These are phyloP conservation scores for Clavispora carvajalis DNA, from an alignment of 805 yeast species.

Conservation along the genomic window DNA sequence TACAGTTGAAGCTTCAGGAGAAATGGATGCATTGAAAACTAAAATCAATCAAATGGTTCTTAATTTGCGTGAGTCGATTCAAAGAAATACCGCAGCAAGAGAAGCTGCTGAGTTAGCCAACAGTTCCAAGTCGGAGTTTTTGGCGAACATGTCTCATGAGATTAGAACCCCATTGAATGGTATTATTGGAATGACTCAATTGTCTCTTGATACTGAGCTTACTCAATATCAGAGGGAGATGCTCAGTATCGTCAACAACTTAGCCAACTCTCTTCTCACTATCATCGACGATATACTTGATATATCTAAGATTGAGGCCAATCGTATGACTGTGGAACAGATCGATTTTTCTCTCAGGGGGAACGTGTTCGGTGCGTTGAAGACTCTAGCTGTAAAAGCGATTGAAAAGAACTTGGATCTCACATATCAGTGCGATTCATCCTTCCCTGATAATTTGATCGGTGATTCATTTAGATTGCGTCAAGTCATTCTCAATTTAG, in stretches of 20 bases:
- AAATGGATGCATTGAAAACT: slow-evolving; percentile 70
- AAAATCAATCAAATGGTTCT: slow-evolving; percentile 59
- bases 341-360: slow-evolving; percentile 83
- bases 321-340: slow-evolving; percentile 87
- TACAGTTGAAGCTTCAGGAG: slow-evolving; percentile 89
- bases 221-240: slow-evolving; percentile 90
- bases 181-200: slow-evolving; percentile 88
- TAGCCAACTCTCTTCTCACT: slow-evolving; percentile 79
- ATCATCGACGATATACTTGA: slow-evolving; percentile 87
- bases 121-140: slow-evolving; percentile 81
- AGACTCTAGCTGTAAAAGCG: slow-evolving; percentile 85
- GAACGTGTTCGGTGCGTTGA: slow-evolving; percentile 84
- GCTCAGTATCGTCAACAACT: slow-evolving; percentile 82
- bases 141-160: slow-evolving; percentile 82
- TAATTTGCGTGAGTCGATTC: slow-evolving; percentile 81
- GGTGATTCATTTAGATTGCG: slow-evolving; percentile 88
- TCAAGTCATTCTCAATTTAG: slow-evolving; percentile 79
- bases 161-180: slow-evolving; percentile 92
- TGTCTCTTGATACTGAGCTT: slow-evolving; percentile 80
- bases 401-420: slow-evolving; percentile 79
- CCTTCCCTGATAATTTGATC: slow-evolving; percentile 80
- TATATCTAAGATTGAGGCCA: slow-evolving; percentile 90
- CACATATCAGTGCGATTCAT: slow-evolving; percentile 75
- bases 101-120: slow-evolving; percentile 92
- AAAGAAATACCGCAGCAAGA: slow-evolving; percentile 87